These are phyloP conservation scores for Epicoccum nigrum DNA, from an alignment of 2,329 filamentous ascomycete genomes.

Conservation along the genomic window DNA sequence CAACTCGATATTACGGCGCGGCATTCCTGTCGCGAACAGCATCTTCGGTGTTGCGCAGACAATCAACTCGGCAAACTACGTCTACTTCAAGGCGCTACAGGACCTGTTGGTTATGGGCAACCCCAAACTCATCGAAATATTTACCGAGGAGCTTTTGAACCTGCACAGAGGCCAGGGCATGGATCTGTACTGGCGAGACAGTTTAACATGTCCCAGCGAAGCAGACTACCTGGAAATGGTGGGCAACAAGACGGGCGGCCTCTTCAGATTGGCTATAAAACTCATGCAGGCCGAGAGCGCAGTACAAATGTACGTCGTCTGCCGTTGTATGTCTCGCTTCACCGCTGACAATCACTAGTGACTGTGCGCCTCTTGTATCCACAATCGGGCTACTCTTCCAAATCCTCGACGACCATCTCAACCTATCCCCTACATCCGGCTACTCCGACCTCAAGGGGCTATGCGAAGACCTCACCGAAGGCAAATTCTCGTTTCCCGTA, in stretches of 20 bases:
- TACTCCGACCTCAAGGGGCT: conserved; percentile 91
- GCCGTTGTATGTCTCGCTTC: no score
- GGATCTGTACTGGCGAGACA: conserved; percentile 90
- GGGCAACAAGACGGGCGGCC: conserved; percentile 84
- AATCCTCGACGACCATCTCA: conserved; percentile 93
- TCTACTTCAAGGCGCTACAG: conserved; percentile 80
- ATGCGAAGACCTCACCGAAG: conserved; percentile 94
- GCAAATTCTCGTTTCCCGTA: conserved; percentile 95
- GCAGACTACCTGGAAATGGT: conserved; percentile 96
- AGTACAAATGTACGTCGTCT: conserved; percentile 48
- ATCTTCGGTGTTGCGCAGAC: conserved; percentile 88
- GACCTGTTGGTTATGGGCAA: conserved; percentile 76
- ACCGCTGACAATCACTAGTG: conserved; percentile 46
- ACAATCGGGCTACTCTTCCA: conserved; percentile 86
- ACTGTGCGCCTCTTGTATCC: conserved; percentile 85
- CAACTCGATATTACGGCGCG: conserved; percentile 74
- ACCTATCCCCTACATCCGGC: conserved; percentile 63
- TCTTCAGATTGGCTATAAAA: conserved; percentile 84
- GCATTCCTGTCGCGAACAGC: conserved; percentile 79
- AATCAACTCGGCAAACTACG: conserved; percentile 89
- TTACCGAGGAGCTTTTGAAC: conserved; percentile 81
- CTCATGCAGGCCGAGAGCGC: conserved; percentile 80
- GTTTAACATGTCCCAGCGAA: conserved; percentile 80
- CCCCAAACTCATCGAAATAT: conserved; percentile 70
- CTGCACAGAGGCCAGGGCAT: conserved; percentile 87